phyloP scores from a whole-genome alignment of 768 basidiomycete species.

The Leccinum variicolor region DNA sequence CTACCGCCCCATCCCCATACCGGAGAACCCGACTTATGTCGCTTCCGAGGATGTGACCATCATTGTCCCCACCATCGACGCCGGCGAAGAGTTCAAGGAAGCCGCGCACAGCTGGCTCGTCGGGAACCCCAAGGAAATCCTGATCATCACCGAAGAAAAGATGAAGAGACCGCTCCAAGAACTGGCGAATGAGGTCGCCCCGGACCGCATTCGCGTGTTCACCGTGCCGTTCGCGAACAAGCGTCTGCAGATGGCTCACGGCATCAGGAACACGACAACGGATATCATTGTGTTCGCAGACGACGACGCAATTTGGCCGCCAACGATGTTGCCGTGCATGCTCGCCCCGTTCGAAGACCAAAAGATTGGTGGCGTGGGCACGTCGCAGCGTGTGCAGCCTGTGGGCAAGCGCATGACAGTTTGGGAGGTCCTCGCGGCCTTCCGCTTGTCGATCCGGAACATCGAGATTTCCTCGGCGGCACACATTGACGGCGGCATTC shows the following conservation, averaged over 20 bases:
- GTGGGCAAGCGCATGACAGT: slow-evolving; percentile 79
- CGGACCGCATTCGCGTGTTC: slow-evolving; percentile 77
- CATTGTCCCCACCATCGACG: slow-evolving; percentile 94
- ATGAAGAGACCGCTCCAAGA: slow-evolving; percentile 89
- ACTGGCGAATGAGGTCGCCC: slow-evolving; percentile 85
- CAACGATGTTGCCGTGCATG: slow-evolving; percentile 83
- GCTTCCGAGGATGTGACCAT: slow-evolving; percentile 94
- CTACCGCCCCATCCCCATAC: slow-evolving; percentile 87
- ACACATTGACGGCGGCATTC: slow-evolving; percentile 90
- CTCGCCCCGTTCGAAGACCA: slow-evolving; percentile 95
- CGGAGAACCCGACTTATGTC: slow-evolving; percentile 86
- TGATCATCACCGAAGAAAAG: slow-evolving; percentile 80
- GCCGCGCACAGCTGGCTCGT: slow-evolving; percentile 91
- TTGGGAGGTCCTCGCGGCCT: slow-evolving; percentile 94
- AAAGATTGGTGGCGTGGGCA: slow-evolving; percentile 89
- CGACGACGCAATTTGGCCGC: slow-evolving; percentile 95
- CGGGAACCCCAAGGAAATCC: slow-evolving; percentile 83
- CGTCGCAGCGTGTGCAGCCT: slow-evolving; percentile 84
- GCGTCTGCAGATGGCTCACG: slow-evolving; percentile 90
- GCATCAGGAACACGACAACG: slow-evolving; percentile 85
- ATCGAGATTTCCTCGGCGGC: slow-evolving; percentile 88
- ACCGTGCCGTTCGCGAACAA: slow-evolving; percentile 94
- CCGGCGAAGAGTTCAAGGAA: slow-evolving; percentile 93
- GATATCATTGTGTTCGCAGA: slow-evolving; percentile 95
- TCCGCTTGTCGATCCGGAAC: slow-evolving; percentile 89